Base-by-base conservation (phyloP, 176 grass and related monocot genomes). In the Hsuehochloa calcarea region DNA sequence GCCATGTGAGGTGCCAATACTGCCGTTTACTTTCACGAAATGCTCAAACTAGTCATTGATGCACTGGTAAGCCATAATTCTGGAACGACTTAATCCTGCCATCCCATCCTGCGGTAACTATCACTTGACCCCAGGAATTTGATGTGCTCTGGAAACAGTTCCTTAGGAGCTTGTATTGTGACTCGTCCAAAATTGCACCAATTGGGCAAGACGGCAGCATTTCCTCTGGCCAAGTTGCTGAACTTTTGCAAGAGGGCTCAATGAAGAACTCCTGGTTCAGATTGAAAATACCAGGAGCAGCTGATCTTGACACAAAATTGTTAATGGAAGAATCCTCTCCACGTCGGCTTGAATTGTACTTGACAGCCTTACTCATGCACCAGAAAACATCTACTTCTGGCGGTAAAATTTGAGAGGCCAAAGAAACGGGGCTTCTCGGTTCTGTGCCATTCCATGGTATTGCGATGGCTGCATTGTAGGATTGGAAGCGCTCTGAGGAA, bases 141-240 rank as follows among this genome's bases (percentile, higher is more conserved):
- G 88, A 77, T 14, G 89, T 65, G n/a, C 65, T 89, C 38, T 91
- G 80, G 39, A 91, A 94, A 78, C 84, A 90, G 45, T 74, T 84
- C 84, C 74, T 91, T 74, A 97, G 66, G 44, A 97, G 86, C 86
- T 93, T 94, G 80, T 80, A 87, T 55, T 90, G 91, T 1, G 87
- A 82, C 62, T 90, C 89, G 19, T 87, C 84, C 82, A 97, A 27
- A 37, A 27, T 63, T 75, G 77, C 66, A n/a, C 81, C 58, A 72
- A 74, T 56, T 0, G 77, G 87, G 74, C 59, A 67, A n/a, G 82
- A 81, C 8, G 92, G 90, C 27, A 97, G 90, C 56, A 93, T 94
- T 72, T 97, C 95, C 85, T 93, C 95, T 49, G 95, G 95, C 95
- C 95, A 97, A 47, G 95, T 97, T 31, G 95, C 95, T 15, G 92